phyloP scores from a whole-genome alignment of 1,139 yeast species.

The Protomyces inundatus region DNA sequence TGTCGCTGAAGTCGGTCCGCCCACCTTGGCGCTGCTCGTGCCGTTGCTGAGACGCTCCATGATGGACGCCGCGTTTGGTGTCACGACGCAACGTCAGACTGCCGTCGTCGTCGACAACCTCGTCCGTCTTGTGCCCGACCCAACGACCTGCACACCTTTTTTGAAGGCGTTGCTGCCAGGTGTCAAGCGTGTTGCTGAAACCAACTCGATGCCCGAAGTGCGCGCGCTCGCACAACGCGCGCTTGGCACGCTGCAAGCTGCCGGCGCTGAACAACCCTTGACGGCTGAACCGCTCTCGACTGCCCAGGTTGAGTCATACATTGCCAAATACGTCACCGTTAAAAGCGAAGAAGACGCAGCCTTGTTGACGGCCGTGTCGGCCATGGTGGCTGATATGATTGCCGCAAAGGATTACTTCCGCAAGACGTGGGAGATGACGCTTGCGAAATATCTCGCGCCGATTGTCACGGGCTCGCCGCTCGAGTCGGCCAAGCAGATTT shows the following conservation, averaged over 20 bases:
- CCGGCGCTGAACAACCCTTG: constrained; percentile 25
- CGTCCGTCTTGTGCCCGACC: constrained; percentile 91
- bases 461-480: constrained; percentile 4
- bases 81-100: constrained; percentile 71
- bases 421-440: constrained; percentile 23
- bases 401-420: constrained; percentile 20
- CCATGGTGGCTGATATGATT: constrained; percentile 24
- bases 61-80: constrained; percentile 88
- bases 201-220: constrained; percentile 94
- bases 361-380: background rate
- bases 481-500: constrained; percentile 14
- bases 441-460: constrained; percentile 23
- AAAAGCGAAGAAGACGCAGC: constrained; percentile 8
- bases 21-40: constrained; percentile 80
- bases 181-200: constrained; percentile 67
- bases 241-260: constrained; percentile 36
- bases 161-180: constrained; percentile 87
- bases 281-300: constrained; percentile 24
- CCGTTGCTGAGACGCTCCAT: constrained; percentile 90
- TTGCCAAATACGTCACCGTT: constrained; percentile 6
- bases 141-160: constrained; percentile 80
- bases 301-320: constrained; percentile 19
- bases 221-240: constrained; percentile 91
- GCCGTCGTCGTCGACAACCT: constrained; percentile 93
- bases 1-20: constrained; percentile 97